A percentile compares a stretch with the other conserved stretches of the same genome.
phyloP scores from a whole-genome alignment of 257 asterid genomes.

The Nicotiana benthamiana region DNA sequence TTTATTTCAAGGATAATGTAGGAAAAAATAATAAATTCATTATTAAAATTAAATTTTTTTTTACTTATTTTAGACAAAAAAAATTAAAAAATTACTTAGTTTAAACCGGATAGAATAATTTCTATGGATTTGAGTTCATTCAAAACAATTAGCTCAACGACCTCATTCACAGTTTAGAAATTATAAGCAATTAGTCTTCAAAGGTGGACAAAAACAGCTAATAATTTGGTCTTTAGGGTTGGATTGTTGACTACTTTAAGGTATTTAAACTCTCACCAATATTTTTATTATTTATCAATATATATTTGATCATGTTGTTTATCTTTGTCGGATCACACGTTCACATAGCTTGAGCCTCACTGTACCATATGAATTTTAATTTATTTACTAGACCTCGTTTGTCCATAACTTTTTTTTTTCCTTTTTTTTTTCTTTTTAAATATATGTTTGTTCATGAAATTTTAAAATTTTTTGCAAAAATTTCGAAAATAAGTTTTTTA shows the following conservation, averaged over 20 bases:
- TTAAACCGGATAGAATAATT: too few relatives aligned
- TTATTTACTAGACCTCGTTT: not conserved
- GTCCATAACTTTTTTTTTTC: too few relatives aligned
- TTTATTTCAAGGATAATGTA: too few relatives aligned
- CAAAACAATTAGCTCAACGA: not conserved
- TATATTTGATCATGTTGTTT: not conserved
- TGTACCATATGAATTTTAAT: not conserved
- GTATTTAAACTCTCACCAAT: not conserved
- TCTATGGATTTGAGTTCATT: not conserved
- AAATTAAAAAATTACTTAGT: too few relatives aligned
- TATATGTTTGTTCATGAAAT: too few relatives aligned
- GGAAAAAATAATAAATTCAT: too few relatives aligned
- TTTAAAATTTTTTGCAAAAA: too few relatives aligned
- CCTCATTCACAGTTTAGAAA: not conserved
- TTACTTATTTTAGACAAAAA: too few relatives aligned
- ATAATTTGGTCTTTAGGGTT: not conserved
- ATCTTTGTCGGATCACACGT: not conserved
- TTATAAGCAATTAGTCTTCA: not conserved
- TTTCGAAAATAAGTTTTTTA: too few relatives aligned
- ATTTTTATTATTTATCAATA: not conserved
- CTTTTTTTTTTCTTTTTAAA: too few relatives aligned
- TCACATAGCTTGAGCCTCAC: not conserved
- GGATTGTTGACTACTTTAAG: not conserved
- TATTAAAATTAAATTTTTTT: too few relatives aligned
- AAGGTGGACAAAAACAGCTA: not conserved